phyloP scores from a whole-genome alignment of 768 basidiomycete species.

The Cystobasidiopsis lactophilus region DNA sequence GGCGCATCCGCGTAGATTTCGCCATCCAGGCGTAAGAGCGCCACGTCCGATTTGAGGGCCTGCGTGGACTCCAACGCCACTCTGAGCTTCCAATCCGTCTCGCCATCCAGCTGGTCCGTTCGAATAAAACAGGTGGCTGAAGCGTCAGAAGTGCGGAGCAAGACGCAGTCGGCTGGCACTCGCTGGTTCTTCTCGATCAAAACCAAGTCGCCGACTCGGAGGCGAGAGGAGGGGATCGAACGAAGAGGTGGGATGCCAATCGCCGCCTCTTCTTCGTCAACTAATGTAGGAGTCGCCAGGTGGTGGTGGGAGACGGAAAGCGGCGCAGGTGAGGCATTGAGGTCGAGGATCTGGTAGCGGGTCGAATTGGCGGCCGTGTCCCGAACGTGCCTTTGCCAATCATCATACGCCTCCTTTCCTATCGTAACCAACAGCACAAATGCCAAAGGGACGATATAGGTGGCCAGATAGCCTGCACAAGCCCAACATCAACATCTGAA shows the following conservation, averaged over 20 bases:
- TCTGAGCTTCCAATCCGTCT: constrained; percentile 95
- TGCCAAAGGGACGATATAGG: constrained; percentile 85
- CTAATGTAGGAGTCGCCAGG: background rate
- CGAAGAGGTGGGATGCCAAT: constrained; percentile 31
- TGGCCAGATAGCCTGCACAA: constrained; percentile 61
- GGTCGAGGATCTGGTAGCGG: constrained; percentile 61
- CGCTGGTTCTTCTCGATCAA: constrained; percentile 89
- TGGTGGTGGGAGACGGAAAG: constrained; percentile 8
- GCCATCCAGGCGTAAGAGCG: constrained; percentile 45
- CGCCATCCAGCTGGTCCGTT: constrained; percentile 93
- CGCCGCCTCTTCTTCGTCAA: constrained; percentile 11
- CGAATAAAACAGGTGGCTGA: constrained; percentile 91
- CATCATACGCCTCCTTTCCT: constrained; percentile 97
- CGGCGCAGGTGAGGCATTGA: constrained; percentile 19
- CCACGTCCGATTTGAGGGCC: constrained; percentile 36
- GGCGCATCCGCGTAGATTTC: constrained; percentile 90
- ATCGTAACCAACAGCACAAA: constrained; percentile 89
- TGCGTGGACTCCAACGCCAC: constrained; percentile 72
- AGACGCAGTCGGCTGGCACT: constrained; percentile 79
- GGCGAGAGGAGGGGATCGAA: constrained; percentile 62
- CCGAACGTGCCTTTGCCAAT: constrained; percentile 78
- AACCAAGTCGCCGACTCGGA: constrained; percentile 78
- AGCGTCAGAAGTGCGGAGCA: constrained; percentile 66
- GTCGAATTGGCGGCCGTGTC: constrained; percentile 90
- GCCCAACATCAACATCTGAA: background rate